Evolutionary conservation across 257 asterid species (phyloP).

Genomic region (Solanum pinnatisectum): DNA sequence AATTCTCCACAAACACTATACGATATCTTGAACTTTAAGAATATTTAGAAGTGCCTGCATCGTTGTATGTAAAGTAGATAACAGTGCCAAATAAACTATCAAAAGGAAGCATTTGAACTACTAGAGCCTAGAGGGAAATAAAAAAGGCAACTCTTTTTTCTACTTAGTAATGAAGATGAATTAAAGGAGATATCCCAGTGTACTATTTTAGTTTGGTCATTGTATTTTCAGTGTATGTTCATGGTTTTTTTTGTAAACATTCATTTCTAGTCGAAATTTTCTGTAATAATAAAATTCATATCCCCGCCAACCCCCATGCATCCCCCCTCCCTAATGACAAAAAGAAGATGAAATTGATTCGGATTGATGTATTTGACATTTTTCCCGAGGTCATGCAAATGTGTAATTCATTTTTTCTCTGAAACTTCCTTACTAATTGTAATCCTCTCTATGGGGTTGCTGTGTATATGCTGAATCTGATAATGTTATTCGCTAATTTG

Average conservation of each 20-base stretch:
- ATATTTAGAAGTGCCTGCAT: neutral
- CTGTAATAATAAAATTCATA: neutral
- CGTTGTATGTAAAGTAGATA: neutral
- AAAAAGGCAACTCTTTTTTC: neutral
- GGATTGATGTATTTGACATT: neutral
- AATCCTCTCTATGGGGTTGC: neutral
- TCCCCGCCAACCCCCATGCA: neutral
- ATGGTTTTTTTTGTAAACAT: neutral
- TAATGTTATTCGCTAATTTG: neutral
- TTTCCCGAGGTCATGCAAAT: neutral
- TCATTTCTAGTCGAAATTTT: neutral
- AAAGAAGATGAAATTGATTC: neutral
- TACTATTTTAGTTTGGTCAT: neutral
- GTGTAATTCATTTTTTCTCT: neutral
- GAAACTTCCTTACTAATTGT: neutral
- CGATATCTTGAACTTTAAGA: neutral
- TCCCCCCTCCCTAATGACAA: neutral
- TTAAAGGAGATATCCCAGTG: neutral
- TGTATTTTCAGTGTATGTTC: neutral
- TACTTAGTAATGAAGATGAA: neutral
- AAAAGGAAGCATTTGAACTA: neutral
- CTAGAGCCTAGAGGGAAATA: neutral
- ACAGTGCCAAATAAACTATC: neutral
- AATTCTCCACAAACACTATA: neutral
- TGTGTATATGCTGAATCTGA: neutral